These are phyloP conservation scores for Fusarium oxysporum DNA, from an alignment of 2,329 filamentous ascomycete genomes.

Conservation along the genomic window DNA sequence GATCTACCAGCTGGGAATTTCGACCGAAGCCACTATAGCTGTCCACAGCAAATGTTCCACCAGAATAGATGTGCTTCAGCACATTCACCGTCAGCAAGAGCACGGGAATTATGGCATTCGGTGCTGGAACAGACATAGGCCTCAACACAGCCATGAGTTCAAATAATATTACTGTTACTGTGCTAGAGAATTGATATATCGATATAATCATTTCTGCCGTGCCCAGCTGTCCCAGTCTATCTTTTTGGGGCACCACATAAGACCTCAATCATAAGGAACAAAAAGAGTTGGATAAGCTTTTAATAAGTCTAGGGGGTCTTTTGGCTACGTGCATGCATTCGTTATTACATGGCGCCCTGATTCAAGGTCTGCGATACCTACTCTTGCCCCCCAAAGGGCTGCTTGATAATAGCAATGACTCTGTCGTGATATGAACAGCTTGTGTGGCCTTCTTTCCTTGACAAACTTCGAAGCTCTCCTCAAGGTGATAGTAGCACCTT, in stretches of 20 bases:
- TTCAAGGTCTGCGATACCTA: neutral
- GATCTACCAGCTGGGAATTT: neutral
- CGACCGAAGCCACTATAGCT: neutral
- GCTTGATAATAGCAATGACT: neutral
- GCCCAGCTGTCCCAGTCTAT: neutral
- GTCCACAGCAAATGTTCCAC: neutral
- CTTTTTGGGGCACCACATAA: neutral
- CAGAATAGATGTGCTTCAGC: neutral
- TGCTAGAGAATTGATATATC: neutral
- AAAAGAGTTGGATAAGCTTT: neutral
- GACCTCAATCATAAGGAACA: neutral
- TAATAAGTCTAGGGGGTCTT: neutral
- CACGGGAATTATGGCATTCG: neutral
- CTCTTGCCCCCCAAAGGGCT: neutral
- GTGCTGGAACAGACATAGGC: neutral
- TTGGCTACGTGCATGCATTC: neutral
- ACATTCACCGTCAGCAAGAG: neutral
- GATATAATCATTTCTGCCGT: neutral
- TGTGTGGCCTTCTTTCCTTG: neutral
- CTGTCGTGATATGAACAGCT: neutral
- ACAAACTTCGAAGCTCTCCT: neutral
- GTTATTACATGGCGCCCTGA: neutral
- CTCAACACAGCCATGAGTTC: neutral
- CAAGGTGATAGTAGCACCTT: neutral
- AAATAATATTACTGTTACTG: neutral